Conservation (phyloP, 208 protist genomes). For the Blechomonas ayalai region DNA sequence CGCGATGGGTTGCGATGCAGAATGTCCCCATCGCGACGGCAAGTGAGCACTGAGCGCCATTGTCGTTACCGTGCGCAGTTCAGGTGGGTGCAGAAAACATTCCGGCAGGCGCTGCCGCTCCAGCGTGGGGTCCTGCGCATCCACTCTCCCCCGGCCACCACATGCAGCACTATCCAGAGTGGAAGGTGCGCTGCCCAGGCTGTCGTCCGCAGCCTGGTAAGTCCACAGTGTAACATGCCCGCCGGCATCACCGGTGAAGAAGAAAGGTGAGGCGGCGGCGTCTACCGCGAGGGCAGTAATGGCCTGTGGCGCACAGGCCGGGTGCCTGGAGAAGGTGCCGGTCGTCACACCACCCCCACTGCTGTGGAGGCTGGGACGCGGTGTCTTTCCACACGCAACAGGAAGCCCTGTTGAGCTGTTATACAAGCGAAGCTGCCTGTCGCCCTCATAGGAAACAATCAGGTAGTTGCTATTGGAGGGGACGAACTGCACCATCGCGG, state of each 20-base stretch:
- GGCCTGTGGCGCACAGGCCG: neutral
- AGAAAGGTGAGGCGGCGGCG: conserved; percentile 29
- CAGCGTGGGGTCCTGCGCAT: too few species aligned
- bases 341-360: neutral
- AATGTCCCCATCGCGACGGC: too few species aligned
- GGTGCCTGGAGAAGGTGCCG: conserved; percentile 1
- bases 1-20: too few species aligned
- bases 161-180: too few species aligned
- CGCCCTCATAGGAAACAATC: conserved; percentile 35
- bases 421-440: conserved; percentile 35
- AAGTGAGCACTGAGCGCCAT: too few species aligned
- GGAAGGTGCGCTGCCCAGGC: too few species aligned
- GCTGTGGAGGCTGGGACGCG: too few species aligned
- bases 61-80: too few species aligned
- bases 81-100: too few species aligned
- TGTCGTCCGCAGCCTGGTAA: conserved; percentile 23
- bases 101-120: too few species aligned
- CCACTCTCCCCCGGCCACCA: too few species aligned
- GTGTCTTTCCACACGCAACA: conserved; percentile 13
- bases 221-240: conserved; percentile 45
- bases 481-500: conserved; percentile 39
- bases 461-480: conserved; percentile 74
- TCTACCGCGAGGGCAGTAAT: conserved; percentile 41
- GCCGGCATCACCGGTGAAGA: conserved; percentile 42
- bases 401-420: conserved; percentile 64